phyloP scores from a whole-genome alignment of 768 basidiomycete genomes.

The Saitozyma sp. region DNA sequence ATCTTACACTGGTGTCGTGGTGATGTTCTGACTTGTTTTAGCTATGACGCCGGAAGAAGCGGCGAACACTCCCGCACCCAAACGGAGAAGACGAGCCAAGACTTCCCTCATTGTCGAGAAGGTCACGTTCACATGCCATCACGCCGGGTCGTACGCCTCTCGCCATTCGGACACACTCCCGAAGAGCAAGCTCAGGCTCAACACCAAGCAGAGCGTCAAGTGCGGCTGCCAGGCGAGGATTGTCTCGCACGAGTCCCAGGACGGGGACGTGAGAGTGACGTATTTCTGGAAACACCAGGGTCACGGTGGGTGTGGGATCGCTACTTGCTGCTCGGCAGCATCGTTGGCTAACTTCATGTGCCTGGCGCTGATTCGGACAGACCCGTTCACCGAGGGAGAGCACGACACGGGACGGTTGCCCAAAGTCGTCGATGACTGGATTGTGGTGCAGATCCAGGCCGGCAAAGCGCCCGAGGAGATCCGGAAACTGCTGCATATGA shows the following conservation, averaged over 20 bases:
- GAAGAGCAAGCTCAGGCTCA: slow-evolving; percentile 32
- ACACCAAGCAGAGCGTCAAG: slow-evolving; percentile 46
- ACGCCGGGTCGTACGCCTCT: slow-evolving; percentile 40
- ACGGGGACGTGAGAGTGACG: slow-evolving; percentile 31
- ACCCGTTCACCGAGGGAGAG: slow-evolving; percentile 36
- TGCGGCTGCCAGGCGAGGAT: slow-evolving; percentile 37
- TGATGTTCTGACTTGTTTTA: slow-evolving; percentile 7
- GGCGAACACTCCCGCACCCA: slow-evolving; percentile 27
- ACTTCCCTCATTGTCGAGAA: slow-evolving; percentile 38
- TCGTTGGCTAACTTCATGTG: neutral
- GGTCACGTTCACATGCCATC: slow-evolving; percentile 49
- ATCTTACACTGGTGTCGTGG: too few relatives aligned
- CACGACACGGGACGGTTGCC: slow-evolving; percentile 32
- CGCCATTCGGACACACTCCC: slow-evolving; percentile 35
- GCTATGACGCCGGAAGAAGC: slow-evolving; percentile 37
- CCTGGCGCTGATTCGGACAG: slow-evolving; percentile 14
- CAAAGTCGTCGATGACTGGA: slow-evolving; percentile 39
- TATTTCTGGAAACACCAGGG: slow-evolving; percentile 48
- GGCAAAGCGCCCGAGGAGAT: slow-evolving; percentile 37
- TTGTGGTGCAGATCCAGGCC: slow-evolving; percentile 32
- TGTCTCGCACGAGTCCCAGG: slow-evolving; percentile 33
- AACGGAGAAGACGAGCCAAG: slow-evolving; percentile 30
- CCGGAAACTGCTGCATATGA: slow-evolving; percentile 25
- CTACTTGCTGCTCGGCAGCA: neutral
- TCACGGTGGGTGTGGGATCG: slow-evolving; percentile 35